Evolutionary conservation across 495 filamentous ascomycete genomes (phyloP).

Genomic region (Daldinia grandis): DNA sequence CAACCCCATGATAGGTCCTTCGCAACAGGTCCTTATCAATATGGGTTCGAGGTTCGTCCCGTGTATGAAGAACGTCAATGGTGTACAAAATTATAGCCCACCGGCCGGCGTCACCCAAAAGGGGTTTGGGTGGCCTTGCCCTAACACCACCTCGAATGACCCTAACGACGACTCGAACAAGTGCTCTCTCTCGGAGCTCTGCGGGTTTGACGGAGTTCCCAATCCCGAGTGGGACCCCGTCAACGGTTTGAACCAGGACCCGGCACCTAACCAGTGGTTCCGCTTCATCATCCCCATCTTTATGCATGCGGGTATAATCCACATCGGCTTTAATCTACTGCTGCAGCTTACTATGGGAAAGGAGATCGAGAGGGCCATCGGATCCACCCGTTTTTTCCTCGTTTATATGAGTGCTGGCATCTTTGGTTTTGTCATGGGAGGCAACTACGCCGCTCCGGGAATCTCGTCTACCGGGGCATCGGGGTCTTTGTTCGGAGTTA

Average conservation of each 20-base stretch:
- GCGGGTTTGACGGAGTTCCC: constrained; percentile 79
- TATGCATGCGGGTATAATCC: constrained; percentile 89
- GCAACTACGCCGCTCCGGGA: constrained; percentile 84
- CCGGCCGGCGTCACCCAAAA: constrained; percentile 18
- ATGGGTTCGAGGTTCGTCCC: constrained; percentile 94
- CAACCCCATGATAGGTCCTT: constrained; percentile 97
- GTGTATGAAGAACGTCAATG: constrained; percentile 86
- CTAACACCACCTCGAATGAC: constrained; percentile 70
- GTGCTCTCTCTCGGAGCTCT: constrained; percentile 80
- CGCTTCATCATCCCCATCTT: constrained; percentile 97
- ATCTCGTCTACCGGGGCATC: constrained; percentile 89
- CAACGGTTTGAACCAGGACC: constrained; percentile 46
- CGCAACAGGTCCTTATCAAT: constrained; percentile 87
- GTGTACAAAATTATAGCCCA: constrained; percentile 62
- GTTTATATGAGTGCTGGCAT: constrained; percentile 93
- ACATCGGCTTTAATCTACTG: constrained; percentile 94
- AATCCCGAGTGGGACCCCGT: constrained; percentile 64
- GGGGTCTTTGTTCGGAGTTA: constrained; percentile 87
- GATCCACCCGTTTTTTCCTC: constrained; percentile 81
- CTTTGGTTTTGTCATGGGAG: constrained; percentile 95
- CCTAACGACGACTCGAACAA: constrained; percentile 51
- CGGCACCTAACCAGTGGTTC: constrained; percentile 92
- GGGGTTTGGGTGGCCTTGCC: constrained; percentile 71
- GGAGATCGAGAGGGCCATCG: constrained; percentile 91
- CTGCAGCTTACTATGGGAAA: constrained; percentile 85